phyloP scores from a whole-genome alignment of 257 asterid species.

The Coffea eugenioides region DNA sequence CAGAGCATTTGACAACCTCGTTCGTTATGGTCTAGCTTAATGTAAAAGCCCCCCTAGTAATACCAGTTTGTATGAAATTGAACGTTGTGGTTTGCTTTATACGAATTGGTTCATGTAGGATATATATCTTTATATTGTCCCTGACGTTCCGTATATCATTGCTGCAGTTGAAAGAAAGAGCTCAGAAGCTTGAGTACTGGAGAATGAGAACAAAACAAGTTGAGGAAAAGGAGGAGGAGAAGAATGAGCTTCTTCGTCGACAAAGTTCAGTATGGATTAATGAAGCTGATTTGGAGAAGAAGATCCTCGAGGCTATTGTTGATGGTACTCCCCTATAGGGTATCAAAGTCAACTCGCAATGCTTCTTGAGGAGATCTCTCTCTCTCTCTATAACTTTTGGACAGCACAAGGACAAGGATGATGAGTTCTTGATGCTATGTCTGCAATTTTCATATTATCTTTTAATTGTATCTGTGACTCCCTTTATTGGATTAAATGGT shows the following conservation, averaged over 20 bases:
- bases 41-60: neutral
- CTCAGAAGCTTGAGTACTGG: slow-evolving; percentile 79
- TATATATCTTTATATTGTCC: neutral
- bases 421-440: no score
- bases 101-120: no score
- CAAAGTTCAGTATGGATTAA: slow-evolving; percentile 67
- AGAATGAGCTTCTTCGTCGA: slow-evolving; percentile 48
- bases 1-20: neutral
- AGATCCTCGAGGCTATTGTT: slow-evolving; percentile 18
- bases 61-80: neutral
- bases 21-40: neutral
- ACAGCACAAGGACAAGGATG: no score
- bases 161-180: slow-evolving; percentile 70
- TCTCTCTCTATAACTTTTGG: no score
- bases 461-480: no score
- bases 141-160: slow-evolving; percentile 3
- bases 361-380: neutral
- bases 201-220: slow-evolving; percentile 53
- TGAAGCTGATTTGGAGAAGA: slow-evolving; percentile 42
- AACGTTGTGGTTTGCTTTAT: neutral
- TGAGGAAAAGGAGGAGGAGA: slow-evolving; percentile 51
- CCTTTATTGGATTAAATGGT: no score
- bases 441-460: no score
- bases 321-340: slow-evolving; percentile 1
- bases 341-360: neutral